Evolutionary conservation across 441 rosid genomes (phyloP).

Genomic region (Macaranga tanarius): DNA sequence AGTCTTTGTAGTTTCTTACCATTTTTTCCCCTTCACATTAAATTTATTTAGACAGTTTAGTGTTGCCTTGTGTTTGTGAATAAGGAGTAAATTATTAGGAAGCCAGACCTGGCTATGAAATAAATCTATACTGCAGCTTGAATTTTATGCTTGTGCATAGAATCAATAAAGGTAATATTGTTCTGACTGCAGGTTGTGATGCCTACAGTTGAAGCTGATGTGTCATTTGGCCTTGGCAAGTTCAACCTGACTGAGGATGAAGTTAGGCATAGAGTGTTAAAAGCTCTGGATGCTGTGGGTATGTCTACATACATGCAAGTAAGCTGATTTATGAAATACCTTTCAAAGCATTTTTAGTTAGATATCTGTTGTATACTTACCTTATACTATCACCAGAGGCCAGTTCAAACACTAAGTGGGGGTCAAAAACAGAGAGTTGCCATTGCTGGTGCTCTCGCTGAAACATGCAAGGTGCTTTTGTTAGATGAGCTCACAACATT

Average conservation of each 20-base stretch:
- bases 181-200: conserved; percentile 68
- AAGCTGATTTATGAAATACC: conserved; percentile 11
- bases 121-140: conserved; percentile 6
- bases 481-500: conserved; percentile 96
- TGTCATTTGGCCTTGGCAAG: conserved; percentile 95
- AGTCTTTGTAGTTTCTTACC: background rate
- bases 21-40: background rate
- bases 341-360: background rate
- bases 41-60: background rate
- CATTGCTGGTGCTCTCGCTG: conserved; percentile 96
- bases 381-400: conserved; percentile 49
- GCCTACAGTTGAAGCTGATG: conserved; percentile 98
- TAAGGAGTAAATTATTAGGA: background rate
- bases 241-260: conserved; percentile 51
- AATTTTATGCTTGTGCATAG: background rate
- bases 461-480: conserved; percentile 80
- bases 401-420: conserved; percentile 95
- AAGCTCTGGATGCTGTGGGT: conserved; percentile 77
- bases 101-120: background rate
- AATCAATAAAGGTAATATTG: conserved; percentile 6
- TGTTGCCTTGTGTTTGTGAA: background rate
- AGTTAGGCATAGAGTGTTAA: conserved; percentile 62
- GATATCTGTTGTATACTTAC: conserved; percentile 4
- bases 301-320: conserved; percentile 76
- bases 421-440: conserved; percentile 98